Evolutionary conservation across 768 basidiomycete genomes (phyloP), one percentile per base, ranked within the genome.

Genomic region (Serendipita sp.): DNA sequence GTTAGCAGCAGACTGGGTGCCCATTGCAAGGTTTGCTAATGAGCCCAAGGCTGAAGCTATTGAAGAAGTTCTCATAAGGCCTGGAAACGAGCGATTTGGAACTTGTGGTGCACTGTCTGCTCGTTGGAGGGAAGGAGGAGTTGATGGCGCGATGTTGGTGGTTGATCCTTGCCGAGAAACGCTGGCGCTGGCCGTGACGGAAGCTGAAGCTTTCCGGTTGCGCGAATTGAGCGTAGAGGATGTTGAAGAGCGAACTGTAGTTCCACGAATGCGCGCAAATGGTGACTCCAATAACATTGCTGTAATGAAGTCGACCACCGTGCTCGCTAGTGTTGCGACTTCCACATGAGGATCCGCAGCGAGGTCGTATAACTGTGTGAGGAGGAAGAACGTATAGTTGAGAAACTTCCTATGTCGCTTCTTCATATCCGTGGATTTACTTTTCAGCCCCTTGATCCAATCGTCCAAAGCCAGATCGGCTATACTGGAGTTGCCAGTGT

Each of bases 301-400:
- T 75, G 89, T 85, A 68, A 96, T 81, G 71, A 95, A 96, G 74
- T 99, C 96, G 34, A 91, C 81, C 31, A 95, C 84, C 0, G 90
- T 93, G 69, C 88, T 88, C 0, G 94, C 94, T 70, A 90, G 83
- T 5, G 88, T 84, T 0, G 92, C 88, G 13, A 98, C 93, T 72
- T 97, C 93, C 53, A 86, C 83, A 70, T 95, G 91, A 0, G 95
- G 89, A 69, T 98, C 96, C 8, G 87, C 86, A 0, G 93, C 91
- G 8, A 98, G 80, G 72, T 97, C 94, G 65, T 96, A 76, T 15
- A 99, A 79, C 3, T 86, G 81, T 15, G 86, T 85, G 69, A 90
- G 93, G 67, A 98, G 89, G 27, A 92, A 91, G 78, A 91, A 92
- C 77, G 95, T 92, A 2, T 88, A 90, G n/a, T 90, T 89, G 33